Evolutionary conservation across 1,139 yeast species (phyloP).

Genomic region (Komagataea norvegica): DNA sequence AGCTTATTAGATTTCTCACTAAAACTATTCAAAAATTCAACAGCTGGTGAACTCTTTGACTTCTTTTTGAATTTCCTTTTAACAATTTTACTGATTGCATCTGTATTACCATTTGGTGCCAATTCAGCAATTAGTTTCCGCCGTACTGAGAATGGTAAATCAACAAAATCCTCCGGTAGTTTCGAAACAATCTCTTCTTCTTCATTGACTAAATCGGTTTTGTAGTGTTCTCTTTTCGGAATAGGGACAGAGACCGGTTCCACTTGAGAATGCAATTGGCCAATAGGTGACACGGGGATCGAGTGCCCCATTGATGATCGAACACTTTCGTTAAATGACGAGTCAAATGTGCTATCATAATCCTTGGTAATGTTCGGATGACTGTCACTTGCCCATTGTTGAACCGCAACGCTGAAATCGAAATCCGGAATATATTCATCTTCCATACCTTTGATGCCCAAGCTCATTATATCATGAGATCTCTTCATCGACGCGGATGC

Average conservation of each 20-base stretch:
- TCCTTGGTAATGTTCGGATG: conserved; percentile 6
- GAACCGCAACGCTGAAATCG: conserved; percentile 37
- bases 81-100: conserved; percentile 29
- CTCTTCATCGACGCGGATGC: conserved; percentile 3
- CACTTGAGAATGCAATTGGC: conserved; percentile 22
- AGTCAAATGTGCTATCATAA: conserved; percentile 12
- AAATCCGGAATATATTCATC: conserved; percentile 73
- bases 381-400: conserved; percentile 26
- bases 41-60: conserved; percentile 22
- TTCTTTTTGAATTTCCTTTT: conserved; percentile 27
- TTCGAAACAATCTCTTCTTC: conserved; percentile 26
- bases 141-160: conserved; percentile 66
- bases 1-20: conserved; percentile 16
- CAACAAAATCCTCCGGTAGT: conserved; percentile 57
- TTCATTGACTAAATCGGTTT: conserved; percentile 14
- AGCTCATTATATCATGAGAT: conserved; percentile 6
- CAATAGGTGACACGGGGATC: conserved; percentile 18
- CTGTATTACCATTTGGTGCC: conserved; percentile 49
- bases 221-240: conserved; percentile 5
- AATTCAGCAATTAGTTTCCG: conserved; percentile 51
- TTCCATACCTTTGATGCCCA: conserved; percentile 42
- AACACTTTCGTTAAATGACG: conserved; percentile 10
- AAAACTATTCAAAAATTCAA: conserved; percentile 25
- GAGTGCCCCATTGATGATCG: conserved; percentile 11
- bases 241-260: conserved; percentile 25